Conservation (phyloP, 495 filamentous ascomycete species). For the Aspergillus biplanus region DNA sequence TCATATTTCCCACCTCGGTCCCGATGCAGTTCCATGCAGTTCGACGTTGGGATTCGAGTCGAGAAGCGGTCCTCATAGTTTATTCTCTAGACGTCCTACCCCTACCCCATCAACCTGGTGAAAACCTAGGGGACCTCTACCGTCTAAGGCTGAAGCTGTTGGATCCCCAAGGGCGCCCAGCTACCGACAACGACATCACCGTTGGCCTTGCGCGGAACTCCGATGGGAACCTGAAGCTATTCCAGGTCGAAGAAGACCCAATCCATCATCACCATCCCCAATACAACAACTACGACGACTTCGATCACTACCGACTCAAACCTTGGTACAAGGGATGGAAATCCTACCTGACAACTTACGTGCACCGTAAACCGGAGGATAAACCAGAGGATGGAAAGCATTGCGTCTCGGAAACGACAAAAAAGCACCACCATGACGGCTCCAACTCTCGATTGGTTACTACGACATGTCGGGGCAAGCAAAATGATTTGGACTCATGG, state of each 20-base stretch:
- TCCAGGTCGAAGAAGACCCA: constrained; percentile 29
- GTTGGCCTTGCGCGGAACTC: constrained; percentile 55
- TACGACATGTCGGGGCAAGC: not conserved
- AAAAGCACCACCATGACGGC: not conserved
- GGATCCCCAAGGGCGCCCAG: constrained; percentile 46
- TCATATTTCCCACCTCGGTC: constrained; percentile 45
- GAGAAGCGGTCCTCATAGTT: constrained; percentile 26
- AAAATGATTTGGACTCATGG: constrained; percentile 22
- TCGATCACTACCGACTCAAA: not conserved
- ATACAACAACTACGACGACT: constrained; percentile 4
- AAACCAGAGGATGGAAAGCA: constrained; percentile 17
- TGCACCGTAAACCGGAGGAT: constrained; percentile 13
- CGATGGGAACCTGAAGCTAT: constrained; percentile 32
- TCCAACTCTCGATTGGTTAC: not conserved
- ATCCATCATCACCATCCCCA: constrained; percentile 8
- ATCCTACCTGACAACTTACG: constrained; percentile 5
- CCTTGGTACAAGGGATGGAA: not conserved
- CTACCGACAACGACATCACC: constrained; percentile 55
- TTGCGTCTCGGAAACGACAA: constrained; percentile 19
- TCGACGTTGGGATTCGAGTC: constrained; percentile 23
- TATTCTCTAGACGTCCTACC: constrained; percentile 36
- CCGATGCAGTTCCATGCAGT: constrained; percentile 38
- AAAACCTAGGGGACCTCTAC: constrained; percentile 26
- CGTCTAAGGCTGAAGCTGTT: constrained; percentile 33
- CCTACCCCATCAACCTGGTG: constrained; percentile 26